Evolutionary conservation across 371 early-diverging fungal genomes (phyloP), one percentile per base, ranked within the genome.

Genomic region (Rhizopus arrhizus): DNA sequence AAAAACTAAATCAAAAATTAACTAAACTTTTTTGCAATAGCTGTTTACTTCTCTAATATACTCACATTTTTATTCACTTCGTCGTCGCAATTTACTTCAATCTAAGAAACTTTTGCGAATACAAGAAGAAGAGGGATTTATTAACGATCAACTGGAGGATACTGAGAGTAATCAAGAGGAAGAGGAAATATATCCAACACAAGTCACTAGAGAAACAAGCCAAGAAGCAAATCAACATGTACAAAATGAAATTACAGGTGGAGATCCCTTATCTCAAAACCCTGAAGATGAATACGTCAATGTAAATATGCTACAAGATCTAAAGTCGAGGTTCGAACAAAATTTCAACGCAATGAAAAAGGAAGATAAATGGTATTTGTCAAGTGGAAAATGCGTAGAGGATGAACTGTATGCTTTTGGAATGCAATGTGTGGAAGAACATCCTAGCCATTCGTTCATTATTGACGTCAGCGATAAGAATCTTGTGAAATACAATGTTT

Each of bases 361-460:
- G 52, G 36, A 60, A 40, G 47, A 56, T 45, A 64, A 61, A 58
- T 63, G 51, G 61, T 47, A 48, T 32, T 34, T 64, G 22, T 42
- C 63, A 47, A 51, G 50, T 13, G 62, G 61, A 40, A 60, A 68
- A 64, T 64, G 55, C 53, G 58, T 68, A 9, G 68, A 68, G 56
- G 64, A 68, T 29, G 61, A 57, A 49, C 40, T 68, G 52, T 69
- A 61, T 57, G 54, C 53, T 15, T 64, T 61, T 41, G 64, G 46
- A 45, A 58, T 35, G 43, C 13, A 69, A 58, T 64, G 56, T 38
- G 46, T n/a, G 15, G 40, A 61, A 56, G 62, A 61, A 46, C 61
- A 59, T 41, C 61, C 61, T 34, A 41, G 35, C 5, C 61, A 47
- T 47, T 60, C 54, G 34, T 60, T 57, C 16, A 57, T 57, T 22